Evolutionary conservation across 2,329 filamentous ascomycete genomes (phyloP).

Genomic region (Sarocladium strictum): DNA sequence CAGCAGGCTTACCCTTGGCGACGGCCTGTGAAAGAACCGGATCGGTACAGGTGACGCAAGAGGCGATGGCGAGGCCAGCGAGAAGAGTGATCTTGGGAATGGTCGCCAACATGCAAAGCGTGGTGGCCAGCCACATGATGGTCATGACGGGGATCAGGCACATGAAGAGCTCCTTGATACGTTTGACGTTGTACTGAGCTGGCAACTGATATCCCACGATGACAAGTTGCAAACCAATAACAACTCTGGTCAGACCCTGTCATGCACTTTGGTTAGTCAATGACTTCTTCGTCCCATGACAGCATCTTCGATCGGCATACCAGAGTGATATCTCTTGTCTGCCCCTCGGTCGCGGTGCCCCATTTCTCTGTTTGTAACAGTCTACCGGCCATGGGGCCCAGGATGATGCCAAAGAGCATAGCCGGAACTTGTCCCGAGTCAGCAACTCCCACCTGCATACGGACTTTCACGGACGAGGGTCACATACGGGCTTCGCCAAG

Average conservation of each 20-base stretch:
- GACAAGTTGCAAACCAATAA: slow-evolving; percentile 57
- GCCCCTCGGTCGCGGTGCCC: slow-evolving; percentile 27
- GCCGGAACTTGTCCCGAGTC: slow-evolving; percentile 40
- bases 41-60: slow-evolving; percentile 57
- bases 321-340: slow-evolving; percentile 32
- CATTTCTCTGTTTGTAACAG: slow-evolving; percentile 41
- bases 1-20: slow-evolving; percentile 37
- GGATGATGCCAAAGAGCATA: slow-evolving; percentile 43
- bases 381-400: slow-evolving; percentile 49
- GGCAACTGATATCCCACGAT: slow-evolving; percentile 59
- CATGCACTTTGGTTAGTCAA: background rate
- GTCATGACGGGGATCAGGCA: slow-evolving; percentile 55
- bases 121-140: slow-evolving; percentile 55
- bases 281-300: background rate
- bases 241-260: slow-evolving; percentile 46
- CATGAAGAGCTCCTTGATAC: slow-evolving; percentile 48
- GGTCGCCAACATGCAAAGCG: slow-evolving; percentile 47
- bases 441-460: slow-evolving; percentile 7
- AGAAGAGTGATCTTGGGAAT: slow-evolving; percentile 49
- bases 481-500: slow-evolving; percentile 46
- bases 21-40: slow-evolving; percentile 57
- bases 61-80: slow-evolving; percentile 50
- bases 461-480: background rate
- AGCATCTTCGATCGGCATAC: slow-evolving; percentile 15
- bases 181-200: slow-evolving; percentile 43